These are phyloP conservation scores for Penicillium sp. DNA, from an alignment of 2,329 filamentous ascomycete species.

Conservation along the genomic window DNA sequence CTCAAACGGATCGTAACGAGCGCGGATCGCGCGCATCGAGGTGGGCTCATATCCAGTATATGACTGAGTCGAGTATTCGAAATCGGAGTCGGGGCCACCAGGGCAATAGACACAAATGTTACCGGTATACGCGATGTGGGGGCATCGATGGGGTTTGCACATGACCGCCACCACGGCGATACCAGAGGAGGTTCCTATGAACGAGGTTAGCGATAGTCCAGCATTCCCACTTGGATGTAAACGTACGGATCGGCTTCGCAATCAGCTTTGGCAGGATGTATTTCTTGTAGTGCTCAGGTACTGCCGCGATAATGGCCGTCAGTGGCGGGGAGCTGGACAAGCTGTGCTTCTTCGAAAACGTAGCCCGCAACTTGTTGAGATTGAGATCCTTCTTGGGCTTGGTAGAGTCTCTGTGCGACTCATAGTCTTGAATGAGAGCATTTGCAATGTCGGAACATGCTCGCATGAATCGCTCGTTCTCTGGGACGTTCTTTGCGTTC, in stretches of 20 bases:
- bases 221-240: not conserved
- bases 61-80: slow-evolving; percentile 98
- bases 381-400: slow-evolving; percentile 83
- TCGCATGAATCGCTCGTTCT: slow-evolving; percentile 90
- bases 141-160: slow-evolving; percentile 98
- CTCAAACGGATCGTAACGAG: slow-evolving; percentile 95
- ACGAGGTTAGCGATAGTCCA: slow-evolving; percentile 16
- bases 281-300: slow-evolving; percentile 99
- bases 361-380: slow-evolving; percentile 80
- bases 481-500: slow-evolving; percentile 74
- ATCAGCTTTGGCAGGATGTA: slow-evolving; percentile 96
- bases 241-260: slow-evolving; percentile 86
- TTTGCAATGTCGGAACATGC: slow-evolving; percentile 96
- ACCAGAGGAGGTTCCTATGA: slow-evolving; percentile 84
- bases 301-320: slow-evolving; percentile 94
- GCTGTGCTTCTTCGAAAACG: slow-evolving; percentile 89
- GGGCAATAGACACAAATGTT: slow-evolving; percentile 99
- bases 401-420: slow-evolving; percentile 70
- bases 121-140: slow-evolving; percentile 96
- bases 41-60: slow-evolving; percentile 99
- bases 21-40: slow-evolving; percentile 95
- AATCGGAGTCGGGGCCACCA: slow-evolving; percentile 94
- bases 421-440: slow-evolving; percentile 89
- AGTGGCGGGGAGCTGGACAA: slow-evolving; percentile 83
- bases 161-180: slow-evolving; percentile 98